These are phyloP conservation scores for Puccinellia tenuiflora DNA, from an alignment of 176 grass and related monocot genomes.

Conservation along the genomic window DNA sequence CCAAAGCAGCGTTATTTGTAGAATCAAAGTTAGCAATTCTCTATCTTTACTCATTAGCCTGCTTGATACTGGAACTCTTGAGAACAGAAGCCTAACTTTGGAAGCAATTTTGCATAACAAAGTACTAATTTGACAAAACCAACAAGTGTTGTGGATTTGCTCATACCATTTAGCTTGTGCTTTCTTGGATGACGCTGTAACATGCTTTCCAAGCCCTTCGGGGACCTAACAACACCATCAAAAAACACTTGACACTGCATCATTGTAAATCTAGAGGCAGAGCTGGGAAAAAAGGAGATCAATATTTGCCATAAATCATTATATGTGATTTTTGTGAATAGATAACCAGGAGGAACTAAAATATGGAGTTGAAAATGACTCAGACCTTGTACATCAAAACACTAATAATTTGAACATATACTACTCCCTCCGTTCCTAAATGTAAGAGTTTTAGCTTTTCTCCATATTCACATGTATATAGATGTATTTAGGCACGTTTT, in stretches of 20 bases:
- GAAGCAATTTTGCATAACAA: background rate
- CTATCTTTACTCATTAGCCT: too few relatives aligned
- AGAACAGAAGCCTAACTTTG: background rate
- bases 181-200: conserved; percentile 7
- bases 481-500: too few relatives aligned
- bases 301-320: background rate
- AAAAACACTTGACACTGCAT: background rate
- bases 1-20: background rate
- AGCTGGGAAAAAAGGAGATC: background rate
- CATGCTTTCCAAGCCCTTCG: conserved; percentile 6
- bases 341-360: background rate
- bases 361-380: background rate
- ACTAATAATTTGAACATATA: background rate
- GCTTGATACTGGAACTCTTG: background rate
- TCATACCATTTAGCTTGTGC: conserved; percentile 2
- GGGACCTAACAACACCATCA: background rate
- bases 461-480: too few relatives aligned
- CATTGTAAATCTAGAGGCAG: background rate
- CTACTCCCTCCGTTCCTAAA: too few relatives aligned
- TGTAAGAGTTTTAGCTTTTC: too few relatives aligned
- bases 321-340: background rate
- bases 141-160: background rate
- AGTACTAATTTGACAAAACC: background rate
- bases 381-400: background rate
- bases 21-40: background rate